phyloP scores from a whole-genome alignment of 129 eudicot genomes.

The Chrysanthemum makinoi region DNA sequence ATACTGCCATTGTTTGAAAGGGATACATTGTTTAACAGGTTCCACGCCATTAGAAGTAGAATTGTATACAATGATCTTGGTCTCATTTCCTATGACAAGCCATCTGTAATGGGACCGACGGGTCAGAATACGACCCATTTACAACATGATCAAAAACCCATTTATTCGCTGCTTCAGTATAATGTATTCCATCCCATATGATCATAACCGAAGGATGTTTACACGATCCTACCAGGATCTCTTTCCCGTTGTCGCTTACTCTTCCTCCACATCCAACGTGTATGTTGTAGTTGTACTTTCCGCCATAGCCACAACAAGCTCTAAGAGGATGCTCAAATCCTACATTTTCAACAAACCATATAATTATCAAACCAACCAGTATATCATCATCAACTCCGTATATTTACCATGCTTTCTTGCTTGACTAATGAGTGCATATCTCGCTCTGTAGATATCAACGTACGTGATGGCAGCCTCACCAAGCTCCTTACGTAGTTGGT shows the following conservation, averaged over 20 bases:
- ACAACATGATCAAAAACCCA: conserved; percentile 53
- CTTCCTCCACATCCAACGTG: conserved; percentile 36
- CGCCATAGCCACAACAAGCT: conserved; percentile 65
- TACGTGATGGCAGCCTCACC: conserved; percentile 25
- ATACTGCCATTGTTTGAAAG: too few species aligned
- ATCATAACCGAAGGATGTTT: conserved; percentile 38
- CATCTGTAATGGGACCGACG: conserved; percentile 41
- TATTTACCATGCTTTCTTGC: conserved; percentile 28
- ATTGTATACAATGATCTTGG: not conserved
- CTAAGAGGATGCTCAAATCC: conserved; percentile 48
- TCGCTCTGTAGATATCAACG: conserved; percentile 29
- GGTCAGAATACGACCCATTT: conserved; percentile 54
- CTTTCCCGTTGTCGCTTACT: conserved; percentile 37
- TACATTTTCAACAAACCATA: conserved; percentile 18
- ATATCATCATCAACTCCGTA: not conserved
- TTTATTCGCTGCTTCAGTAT: conserved; percentile 62
- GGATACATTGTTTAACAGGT: too few species aligned
- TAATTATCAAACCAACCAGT: not conserved
- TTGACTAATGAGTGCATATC: conserved; percentile 32
- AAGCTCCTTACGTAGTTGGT: conserved; percentile 31
- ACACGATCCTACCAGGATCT: conserved; percentile 38
- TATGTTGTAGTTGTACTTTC: conserved; percentile 50
- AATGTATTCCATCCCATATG: conserved; percentile 73
- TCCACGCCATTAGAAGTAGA: too few species aligned
- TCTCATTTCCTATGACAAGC: conserved; percentile 38